Conservation (phyloP, 1,284 basidiomycete species). For the Wolfiporia cocos region DNA sequence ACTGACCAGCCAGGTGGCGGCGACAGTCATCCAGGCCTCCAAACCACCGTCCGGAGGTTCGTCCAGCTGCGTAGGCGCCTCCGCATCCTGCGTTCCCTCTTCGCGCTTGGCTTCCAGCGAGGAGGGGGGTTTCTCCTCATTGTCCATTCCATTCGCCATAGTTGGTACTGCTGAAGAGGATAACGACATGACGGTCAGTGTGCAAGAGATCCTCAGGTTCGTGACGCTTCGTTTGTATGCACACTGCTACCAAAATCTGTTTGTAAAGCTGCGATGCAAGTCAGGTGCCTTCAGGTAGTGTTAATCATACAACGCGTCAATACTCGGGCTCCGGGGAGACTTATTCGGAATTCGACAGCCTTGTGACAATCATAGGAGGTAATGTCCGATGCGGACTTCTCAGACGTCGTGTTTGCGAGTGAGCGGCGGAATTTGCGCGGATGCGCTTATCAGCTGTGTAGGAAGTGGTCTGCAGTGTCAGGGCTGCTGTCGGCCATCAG, state of each 20-base stretch:
- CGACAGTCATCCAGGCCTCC: conserved; percentile 6
- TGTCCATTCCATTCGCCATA: not conserved
- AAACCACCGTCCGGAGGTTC: conserved; percentile 6
- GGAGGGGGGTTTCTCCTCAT: not conserved
- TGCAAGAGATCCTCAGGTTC: not conserved
- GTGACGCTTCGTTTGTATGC: not conserved
- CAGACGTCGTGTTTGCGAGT: too few relatives aligned
- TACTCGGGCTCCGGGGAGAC: too few relatives aligned
- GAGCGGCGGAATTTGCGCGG: too few relatives aligned
- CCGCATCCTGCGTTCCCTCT: not conserved
- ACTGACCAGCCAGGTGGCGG: conserved; percentile 4
- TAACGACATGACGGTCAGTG: not conserved
- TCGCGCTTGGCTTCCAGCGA: not conserved
- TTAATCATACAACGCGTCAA: too few relatives aligned
- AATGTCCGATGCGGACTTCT: too few relatives aligned
- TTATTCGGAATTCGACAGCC: too few relatives aligned
- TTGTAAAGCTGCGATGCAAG: not conserved
- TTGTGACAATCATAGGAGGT: too few relatives aligned
- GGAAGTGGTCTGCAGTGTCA: too few relatives aligned
- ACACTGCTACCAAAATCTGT: not conserved
- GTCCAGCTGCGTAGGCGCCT: not conserved
- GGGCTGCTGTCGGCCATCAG: too few relatives aligned
- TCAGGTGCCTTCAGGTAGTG: too few relatives aligned
- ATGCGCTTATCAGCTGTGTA: too few relatives aligned
- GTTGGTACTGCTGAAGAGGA: not conserved